Evolutionary conservation across 2,329 filamentous ascomycete genomes (phyloP).

Genomic region (Colletotrichum plurivorum): DNA sequence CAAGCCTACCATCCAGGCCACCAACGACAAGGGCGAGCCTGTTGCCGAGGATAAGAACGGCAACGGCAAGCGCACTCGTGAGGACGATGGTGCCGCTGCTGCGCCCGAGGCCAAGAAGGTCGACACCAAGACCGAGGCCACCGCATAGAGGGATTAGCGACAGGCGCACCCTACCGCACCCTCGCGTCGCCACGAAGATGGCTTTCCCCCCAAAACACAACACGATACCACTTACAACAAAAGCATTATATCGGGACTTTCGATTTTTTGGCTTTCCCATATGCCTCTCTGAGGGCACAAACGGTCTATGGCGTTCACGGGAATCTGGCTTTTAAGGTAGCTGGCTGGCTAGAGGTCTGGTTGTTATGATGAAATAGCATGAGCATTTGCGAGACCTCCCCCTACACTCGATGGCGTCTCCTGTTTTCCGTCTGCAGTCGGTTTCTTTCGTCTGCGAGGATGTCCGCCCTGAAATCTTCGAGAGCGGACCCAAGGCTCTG

Average conservation of each 20-base stretch:
- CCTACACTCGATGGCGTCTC: conserved; percentile 5
- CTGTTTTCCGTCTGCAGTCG: conserved; percentile 10
- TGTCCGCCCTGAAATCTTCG: conserved; percentile 1
- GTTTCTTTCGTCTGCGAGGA: conserved; percentile 10
- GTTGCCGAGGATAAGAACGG: conserved; percentile 42
- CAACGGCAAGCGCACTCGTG: conserved; percentile 69
- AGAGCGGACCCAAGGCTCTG: conserved; percentile 9
- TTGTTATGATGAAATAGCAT: conserved; percentile 40
- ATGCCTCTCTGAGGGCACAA: conserved; percentile 17
- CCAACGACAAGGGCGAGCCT: conserved; percentile 54
- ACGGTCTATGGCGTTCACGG: conserved; percentile 40
- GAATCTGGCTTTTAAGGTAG: conserved; percentile 34
- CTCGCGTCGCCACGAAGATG: not conserved
- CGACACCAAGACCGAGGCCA: conserved; percentile 62
- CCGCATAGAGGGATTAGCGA: conserved; percentile 25
- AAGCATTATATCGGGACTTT: conserved; percentile 38
- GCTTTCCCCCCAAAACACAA: conserved; percentile 23
- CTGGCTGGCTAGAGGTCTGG: conserved; percentile 41
- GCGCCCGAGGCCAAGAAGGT: conserved; percentile 74
- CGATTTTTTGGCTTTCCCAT: conserved; percentile 37
- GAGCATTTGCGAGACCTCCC: conserved; percentile 31
- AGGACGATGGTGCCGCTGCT: conserved; percentile 62
- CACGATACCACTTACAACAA: conserved; percentile 41
- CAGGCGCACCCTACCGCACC: not conserved
- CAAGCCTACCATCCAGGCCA: conserved; percentile 61